Evolutionary conservation across 1,139 yeast genomes (phyloP), one percentile per base, ranked within the genome.

Genomic region (Scheffersomyces parashehatae): DNA sequence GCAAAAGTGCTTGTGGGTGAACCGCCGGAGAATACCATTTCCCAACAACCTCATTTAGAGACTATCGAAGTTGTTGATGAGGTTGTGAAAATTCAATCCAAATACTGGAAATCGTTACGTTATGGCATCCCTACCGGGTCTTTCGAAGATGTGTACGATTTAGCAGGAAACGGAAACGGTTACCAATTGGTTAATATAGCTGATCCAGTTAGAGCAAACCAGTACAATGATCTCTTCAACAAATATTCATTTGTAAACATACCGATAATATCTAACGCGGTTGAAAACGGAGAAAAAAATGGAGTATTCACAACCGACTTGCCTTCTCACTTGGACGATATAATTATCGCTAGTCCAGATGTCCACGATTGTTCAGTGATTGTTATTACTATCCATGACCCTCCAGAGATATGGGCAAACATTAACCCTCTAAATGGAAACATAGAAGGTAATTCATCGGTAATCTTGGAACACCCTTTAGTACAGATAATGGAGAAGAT

Each of bases 351-450:
- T 28, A 82, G 96, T 13, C 86, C 90, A 5, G 80, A 83, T 49
- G 77, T 91, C 20, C 83, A 83, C 60, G 75, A 80, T 10, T 72
- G 83, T 38, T 77, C 81, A 15, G 80, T 86, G 6, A 65, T 91
- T 7, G 70, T 90, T 12, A 71, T 93, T 12, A 66, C 88, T 7
- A 81, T 91, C 11, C 98, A 91, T 62, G 98, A 91, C 56, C 90
- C 98, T 2, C 91, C 97, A 2, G 95, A 90, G 49, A 77, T 93
- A 6, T 90, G 97, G 96, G 96, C 96, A 1, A 82, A 85, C 50
- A 70, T 85, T 28, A 90, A 90, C 59, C 90, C 96, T 0, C 67
- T 85, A 5, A 79, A 86, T 24, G 98, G 98, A 8, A 75, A 79
- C 36, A 80, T 91, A 37, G 90, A 87, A 49, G 77, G 91, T 12